These are phyloP conservation scores for Penstemon eatonii DNA, from an alignment of 257 asterid genomes.

Conservation along the genomic window DNA sequence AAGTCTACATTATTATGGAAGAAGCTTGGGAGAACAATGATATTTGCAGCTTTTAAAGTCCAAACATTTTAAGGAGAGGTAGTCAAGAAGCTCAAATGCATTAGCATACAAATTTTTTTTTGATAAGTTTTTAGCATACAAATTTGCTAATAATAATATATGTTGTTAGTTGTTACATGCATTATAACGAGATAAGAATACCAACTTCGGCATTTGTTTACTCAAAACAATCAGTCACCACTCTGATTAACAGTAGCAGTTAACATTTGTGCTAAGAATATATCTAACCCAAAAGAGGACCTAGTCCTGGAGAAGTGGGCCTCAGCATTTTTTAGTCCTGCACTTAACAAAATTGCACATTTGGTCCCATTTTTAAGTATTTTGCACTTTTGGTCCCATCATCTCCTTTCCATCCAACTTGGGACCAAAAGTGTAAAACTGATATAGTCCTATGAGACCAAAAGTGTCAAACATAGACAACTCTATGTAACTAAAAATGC, in stretches of 20 bases:
- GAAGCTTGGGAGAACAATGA: too few species aligned
- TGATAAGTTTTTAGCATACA: not conserved
- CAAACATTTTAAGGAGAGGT: conserved; percentile 3
- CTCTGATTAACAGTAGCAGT: conserved; percentile 3
- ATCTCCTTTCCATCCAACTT: too few species aligned
- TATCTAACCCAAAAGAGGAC: too few species aligned
- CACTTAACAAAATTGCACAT: too few species aligned
- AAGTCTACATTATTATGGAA: not conserved
- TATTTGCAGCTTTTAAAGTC: conserved; percentile 5
- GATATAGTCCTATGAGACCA: too few species aligned
- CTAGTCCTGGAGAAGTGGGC: too few species aligned
- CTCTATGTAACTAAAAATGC: too few species aligned
- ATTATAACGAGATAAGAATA: not conserved
- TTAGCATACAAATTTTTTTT: not conserved
- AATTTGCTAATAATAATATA: not conserved
- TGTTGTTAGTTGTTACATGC: not conserved
- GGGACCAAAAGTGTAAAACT: too few species aligned
- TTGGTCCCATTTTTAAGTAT: too few species aligned
- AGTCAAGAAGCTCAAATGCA: not conserved
- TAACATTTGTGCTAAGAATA: conserved; percentile 2
- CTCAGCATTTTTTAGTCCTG: too few species aligned
- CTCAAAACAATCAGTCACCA: conserved; percentile 17
- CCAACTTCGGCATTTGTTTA: not conserved
- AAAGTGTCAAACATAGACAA: too few species aligned
- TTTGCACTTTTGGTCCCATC: too few species aligned